A percentile compares a stretch with the other conserved stretches of the same genome.
Evolutionary conservation across 805 yeast species (phyloP).

Genomic region (Lipomyces anomalus): DNA sequence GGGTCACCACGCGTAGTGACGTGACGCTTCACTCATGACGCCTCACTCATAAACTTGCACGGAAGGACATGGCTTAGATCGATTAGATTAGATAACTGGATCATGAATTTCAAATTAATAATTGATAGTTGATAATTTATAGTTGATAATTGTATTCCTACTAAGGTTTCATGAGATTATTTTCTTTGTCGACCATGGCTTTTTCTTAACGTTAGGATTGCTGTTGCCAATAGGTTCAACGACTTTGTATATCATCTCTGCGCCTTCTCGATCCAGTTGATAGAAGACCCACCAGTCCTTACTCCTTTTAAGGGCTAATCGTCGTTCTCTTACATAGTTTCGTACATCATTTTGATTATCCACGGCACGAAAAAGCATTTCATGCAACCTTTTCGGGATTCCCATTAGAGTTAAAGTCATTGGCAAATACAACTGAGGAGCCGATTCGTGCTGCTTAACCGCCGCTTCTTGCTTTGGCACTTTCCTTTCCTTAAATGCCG

Average conservation of each 20-base stretch:
- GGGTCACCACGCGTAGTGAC: no score
- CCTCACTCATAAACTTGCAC: no score
- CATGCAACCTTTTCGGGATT: constrained; percentile 61
- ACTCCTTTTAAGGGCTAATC: constrained; percentile 49
- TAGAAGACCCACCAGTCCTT: constrained; percentile 72
- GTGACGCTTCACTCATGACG: no score
- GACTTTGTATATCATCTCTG: constrained; percentile 27
- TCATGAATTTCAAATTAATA: no score
- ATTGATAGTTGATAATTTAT: no score
- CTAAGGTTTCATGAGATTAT: background rate
- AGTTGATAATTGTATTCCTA: no score
- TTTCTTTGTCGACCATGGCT: constrained; percentile 12
- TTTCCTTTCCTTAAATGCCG: no score
- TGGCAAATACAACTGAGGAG: constrained; percentile 46
- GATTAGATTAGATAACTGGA: no score
- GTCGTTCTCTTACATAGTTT: constrained; percentile 51
- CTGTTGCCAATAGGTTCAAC: constrained; percentile 13
- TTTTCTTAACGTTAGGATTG: constrained; percentile 12
- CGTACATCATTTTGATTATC: constrained; percentile 51
- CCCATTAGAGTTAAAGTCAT: constrained; percentile 59
- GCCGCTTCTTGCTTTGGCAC: no score
- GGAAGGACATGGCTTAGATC: no score
- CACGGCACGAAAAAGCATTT: constrained; percentile 62
- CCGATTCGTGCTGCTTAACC: no score
- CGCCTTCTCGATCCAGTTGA: constrained; percentile 44